phyloP scores from a whole-genome alignment of 768 basidiomycete species.

The Boletellus ananiceps region DNA sequence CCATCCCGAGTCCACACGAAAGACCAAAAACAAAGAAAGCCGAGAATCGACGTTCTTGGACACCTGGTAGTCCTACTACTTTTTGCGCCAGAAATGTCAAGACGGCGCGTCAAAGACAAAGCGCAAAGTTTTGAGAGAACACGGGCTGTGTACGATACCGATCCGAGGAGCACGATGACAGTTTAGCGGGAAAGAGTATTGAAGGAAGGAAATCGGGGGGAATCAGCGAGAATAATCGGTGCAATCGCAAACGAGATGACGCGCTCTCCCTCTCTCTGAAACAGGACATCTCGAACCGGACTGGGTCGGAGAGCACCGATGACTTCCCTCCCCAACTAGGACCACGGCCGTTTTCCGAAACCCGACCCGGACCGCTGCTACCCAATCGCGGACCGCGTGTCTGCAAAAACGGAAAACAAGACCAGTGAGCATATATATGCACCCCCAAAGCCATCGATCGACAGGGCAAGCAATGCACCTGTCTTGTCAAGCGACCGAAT shows the following conservation, averaged over 20 bases:
- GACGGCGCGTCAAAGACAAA: neutral
- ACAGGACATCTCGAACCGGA: neutral
- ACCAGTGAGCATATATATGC: too few species aligned
- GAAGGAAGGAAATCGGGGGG: too few species aligned
- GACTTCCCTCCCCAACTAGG: neutral
- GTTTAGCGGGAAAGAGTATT: too few species aligned
- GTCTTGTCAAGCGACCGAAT: too few species aligned
- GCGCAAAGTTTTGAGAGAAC: neutral
- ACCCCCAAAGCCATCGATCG: too few species aligned
- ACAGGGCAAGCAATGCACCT: too few species aligned
- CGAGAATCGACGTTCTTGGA: neutral
- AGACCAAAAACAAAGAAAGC: too few species aligned
- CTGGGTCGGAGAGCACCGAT: neutral
- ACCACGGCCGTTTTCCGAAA: neutral
- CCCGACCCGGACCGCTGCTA: neutral
- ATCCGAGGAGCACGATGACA: neutral
- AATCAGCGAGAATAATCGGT: too few species aligned
- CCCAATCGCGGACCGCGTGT: too few species aligned
- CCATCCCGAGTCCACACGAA: neutral
- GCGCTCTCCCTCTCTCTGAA: too few species aligned
- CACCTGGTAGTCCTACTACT: neutral
- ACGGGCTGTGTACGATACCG: neutral
- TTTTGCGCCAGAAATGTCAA: conserved; percentile 1
- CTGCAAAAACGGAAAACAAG: too few species aligned
- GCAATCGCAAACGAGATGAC: too few species aligned